A percentile compares a stretch with the other conserved stretches of the same genome.
phyloP scores from a whole-genome alignment of 169 alveolate species.

The Plasmodium sp. region DNA sequence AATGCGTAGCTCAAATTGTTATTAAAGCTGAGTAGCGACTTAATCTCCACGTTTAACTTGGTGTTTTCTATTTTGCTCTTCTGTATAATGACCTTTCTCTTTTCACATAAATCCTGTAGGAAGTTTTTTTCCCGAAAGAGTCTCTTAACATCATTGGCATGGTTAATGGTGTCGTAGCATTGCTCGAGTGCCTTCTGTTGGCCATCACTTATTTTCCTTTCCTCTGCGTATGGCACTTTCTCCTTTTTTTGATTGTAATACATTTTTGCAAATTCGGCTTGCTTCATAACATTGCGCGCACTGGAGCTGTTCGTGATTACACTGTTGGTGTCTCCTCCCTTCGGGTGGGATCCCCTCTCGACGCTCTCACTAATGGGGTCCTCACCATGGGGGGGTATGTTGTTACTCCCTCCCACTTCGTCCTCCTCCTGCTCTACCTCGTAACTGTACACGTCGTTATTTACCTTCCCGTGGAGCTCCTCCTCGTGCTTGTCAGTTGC shows the following conservation, averaged over 20 bases:
- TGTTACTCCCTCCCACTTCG: neutral
- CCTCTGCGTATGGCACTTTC: neutral
- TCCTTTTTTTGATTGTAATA: neutral
- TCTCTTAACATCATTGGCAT: conserved; percentile 28
- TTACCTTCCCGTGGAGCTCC: neutral
- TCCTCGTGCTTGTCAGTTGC: neutral
- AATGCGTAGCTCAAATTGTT: conserved; percentile 61
- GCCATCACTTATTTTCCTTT: conserved; percentile 20
- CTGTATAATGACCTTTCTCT: conserved; percentile 36
- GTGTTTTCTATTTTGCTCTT: conserved; percentile 65
- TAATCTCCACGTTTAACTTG: conserved; percentile 50
- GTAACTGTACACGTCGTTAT: neutral
- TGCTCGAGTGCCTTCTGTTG: conserved; percentile 10
- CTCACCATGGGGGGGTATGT: neutral
- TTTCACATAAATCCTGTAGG: conserved; percentile 70
- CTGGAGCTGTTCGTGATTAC: neutral
- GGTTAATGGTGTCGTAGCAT: neutral
- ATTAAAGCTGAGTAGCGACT: conserved; percentile 57
- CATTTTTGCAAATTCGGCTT: neutral
- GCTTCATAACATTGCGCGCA: neutral
- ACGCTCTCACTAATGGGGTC: neutral
- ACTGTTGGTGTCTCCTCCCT: neutral
- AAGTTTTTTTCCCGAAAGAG: conserved; percentile 35
- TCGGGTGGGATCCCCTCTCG: neutral
- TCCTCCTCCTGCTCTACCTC: neutral